phyloP scores from a whole-genome alignment of 129 eudicot species.

The Ambrosia artemisiifolia region DNA sequence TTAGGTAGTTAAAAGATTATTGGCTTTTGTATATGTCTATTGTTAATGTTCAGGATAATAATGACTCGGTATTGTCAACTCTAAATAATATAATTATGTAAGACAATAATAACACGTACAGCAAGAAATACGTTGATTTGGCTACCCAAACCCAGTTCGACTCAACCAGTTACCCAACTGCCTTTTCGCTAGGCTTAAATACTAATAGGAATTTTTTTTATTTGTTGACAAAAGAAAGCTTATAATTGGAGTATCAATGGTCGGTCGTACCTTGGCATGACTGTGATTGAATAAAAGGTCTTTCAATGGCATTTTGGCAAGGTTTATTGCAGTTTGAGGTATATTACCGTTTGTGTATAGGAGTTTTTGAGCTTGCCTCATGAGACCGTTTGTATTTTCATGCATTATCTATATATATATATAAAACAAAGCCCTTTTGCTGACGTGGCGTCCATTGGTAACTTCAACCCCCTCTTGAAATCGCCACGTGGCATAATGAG shows the following conservation, averaged over 20 bases:
- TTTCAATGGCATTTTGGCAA: conserved; percentile 67
- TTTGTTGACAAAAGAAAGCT: neutral
- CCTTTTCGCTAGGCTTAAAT: too few relatives aligned
- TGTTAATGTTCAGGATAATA: neutral
- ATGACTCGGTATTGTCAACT: too few relatives aligned
- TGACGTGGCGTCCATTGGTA: too few relatives aligned
- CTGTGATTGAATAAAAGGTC: conserved; percentile 92
- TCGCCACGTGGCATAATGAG: too few relatives aligned
- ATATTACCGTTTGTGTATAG: conserved; percentile 71
- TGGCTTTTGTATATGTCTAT: neutral
- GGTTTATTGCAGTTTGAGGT: conserved; percentile 91
- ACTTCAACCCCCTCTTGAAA: too few relatives aligned
- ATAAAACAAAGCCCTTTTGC: too few relatives aligned
- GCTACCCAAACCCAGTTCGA: too few relatives aligned
- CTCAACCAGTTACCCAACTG: too few relatives aligned
- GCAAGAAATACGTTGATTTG: too few relatives aligned
- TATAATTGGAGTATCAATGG: neutral
- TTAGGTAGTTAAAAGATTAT: neutral
- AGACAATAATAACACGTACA: too few relatives aligned
- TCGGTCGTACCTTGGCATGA: conserved; percentile 70
- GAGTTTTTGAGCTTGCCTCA: conserved; percentile 84
- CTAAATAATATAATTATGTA: too few relatives aligned
- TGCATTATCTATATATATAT: too few relatives aligned
- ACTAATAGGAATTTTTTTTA: neutral
- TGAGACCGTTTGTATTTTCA: conserved; percentile 69